Percentiles rank a stretch among this genome's conserved stretches.
phyloP scores from a whole-genome alignment of 2,329 filamentous ascomycete genomes.

The Ustulina deusta region DNA sequence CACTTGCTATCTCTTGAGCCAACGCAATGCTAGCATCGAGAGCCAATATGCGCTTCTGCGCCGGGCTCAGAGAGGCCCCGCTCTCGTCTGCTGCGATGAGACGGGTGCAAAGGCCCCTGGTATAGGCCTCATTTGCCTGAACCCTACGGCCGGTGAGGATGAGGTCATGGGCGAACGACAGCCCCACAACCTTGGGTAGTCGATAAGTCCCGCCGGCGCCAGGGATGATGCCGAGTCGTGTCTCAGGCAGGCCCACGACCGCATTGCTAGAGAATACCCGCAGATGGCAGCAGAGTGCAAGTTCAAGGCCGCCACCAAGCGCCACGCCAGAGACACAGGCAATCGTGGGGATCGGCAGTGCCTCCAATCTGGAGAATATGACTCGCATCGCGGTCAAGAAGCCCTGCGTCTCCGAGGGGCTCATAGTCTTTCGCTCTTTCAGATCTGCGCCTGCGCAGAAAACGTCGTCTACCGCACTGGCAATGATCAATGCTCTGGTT shows the following conservation, averaged over 20 bases:
- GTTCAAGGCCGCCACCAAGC: slow-evolving; percentile 92
- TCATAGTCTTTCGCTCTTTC: slow-evolving; percentile 70
- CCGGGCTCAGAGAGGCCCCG: slow-evolving; percentile 49
- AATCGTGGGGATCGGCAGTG: slow-evolving; percentile 88
- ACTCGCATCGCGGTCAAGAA: slow-evolving; percentile 82
- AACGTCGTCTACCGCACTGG: slow-evolving; percentile 82
- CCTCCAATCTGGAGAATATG: slow-evolving; percentile 78
- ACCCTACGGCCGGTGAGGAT: slow-evolving; percentile 92
- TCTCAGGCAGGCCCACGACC: slow-evolving; percentile 79
- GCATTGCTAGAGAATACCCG: slow-evolving; percentile 86
- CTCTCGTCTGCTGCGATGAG: slow-evolving; percentile 64
- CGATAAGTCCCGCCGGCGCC: slow-evolving; percentile 94
- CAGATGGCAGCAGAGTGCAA: slow-evolving; percentile 88
- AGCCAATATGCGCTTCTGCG: slow-evolving; percentile 72
- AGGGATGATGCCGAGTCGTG: slow-evolving; percentile 90
- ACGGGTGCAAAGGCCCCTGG: slow-evolving; percentile 89
- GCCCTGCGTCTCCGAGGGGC: slow-evolving; percentile 70
- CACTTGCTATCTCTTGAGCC: slow-evolving; percentile 87
- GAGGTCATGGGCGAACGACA: slow-evolving; percentile 84
- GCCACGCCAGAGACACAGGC: slow-evolving; percentile 86
- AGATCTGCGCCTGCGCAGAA: slow-evolving; percentile 97
- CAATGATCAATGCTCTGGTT: slow-evolving; percentile 84
- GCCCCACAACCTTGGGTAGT: slow-evolving; percentile 83
- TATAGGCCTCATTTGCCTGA: slow-evolving; percentile 85
- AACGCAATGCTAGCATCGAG: slow-evolving; percentile 81